Base-by-base conservation (phyloP, 371 early-diverging fungal genomes). In the Zychaea mexicana region DNA sequence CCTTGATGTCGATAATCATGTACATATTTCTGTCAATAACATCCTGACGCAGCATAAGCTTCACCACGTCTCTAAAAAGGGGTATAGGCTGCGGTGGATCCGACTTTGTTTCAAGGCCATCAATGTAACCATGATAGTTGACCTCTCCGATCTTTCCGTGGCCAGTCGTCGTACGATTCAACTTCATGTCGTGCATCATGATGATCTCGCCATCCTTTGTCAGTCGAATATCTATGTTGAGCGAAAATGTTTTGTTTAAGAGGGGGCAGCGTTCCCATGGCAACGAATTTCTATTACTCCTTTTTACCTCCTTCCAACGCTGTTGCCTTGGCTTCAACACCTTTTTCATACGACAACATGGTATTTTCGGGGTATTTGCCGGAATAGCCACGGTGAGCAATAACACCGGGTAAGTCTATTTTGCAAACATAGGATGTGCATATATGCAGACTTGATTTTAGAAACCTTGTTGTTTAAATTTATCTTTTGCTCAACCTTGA, bases 1-100 rank as follows among this genome's bases (percentile, higher is more conserved):
- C 87, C 83, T 88, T 88, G 69, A 89, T 87, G 65, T 89, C 90
- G 46, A 89, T 67, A 62, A 87, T 81, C 72, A 84, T 76, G 59
- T 81, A 86, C 7, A 82, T 73, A 15, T 86, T 68, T 9, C 60
- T 69, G 32, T 73, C 70, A 33, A 70, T 72, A 13, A 75, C 75
- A 15, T 88, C 77, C 13, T 70, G 67, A 15, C 69, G 72, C 3
- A 79, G 71, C 52, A 89, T 62, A 42, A 85, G 73, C 5, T 85
- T 76, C 6, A 89, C 67, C 0, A 89, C 85, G 39, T 89, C 87
- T n/a, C 68, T 60, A 30, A 88, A 78, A 36, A 76, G 72, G 24
- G 90, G 81, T 45, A 89, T 79, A 19, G 79, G 71, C 42, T 80
- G 81, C 47, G 70, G 63, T 10, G 78, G 78, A 8, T 73, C 81